Evolutionary conservation across 345 rosid genomes (phyloP).

Genomic region (Acer saccharum): DNA sequence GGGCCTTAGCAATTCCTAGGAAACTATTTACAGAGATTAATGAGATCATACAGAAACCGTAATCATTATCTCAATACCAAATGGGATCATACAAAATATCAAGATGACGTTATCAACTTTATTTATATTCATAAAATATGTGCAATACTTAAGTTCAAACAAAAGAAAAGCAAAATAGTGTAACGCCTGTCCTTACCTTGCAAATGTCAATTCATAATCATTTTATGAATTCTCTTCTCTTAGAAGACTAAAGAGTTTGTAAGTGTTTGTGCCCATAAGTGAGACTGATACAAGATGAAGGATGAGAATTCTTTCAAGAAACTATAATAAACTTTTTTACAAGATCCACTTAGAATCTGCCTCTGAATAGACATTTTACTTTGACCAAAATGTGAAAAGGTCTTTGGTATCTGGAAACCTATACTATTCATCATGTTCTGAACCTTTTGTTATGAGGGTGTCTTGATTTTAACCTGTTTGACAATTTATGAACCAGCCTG

Average conservation of each 20-base stretch:
- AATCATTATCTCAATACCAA: too few species aligned
- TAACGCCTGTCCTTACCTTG: slow-evolving; percentile 1
- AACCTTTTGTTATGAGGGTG: too few species aligned
- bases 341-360: not conserved
- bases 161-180: not conserved
- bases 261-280: not conserved
- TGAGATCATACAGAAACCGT: not conserved
- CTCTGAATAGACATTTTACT: not conserved
- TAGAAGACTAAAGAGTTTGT: not conserved
- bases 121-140: not conserved
- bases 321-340: not conserved
- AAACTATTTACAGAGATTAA: not conserved
- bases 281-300: not conserved
- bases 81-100: too few species aligned
- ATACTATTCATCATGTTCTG: not conserved
- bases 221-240: not conserved
- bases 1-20: not conserved
- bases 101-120: not conserved
- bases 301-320: not conserved
- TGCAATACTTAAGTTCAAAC: not conserved
- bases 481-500: too few species aligned
- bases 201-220: not conserved
- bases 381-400: not conserved
- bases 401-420: not conserved
- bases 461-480: too few species aligned